phyloP scores from a whole-genome alignment of 768 basidiomycete genomes.

The Leccinum variicolor region DNA sequence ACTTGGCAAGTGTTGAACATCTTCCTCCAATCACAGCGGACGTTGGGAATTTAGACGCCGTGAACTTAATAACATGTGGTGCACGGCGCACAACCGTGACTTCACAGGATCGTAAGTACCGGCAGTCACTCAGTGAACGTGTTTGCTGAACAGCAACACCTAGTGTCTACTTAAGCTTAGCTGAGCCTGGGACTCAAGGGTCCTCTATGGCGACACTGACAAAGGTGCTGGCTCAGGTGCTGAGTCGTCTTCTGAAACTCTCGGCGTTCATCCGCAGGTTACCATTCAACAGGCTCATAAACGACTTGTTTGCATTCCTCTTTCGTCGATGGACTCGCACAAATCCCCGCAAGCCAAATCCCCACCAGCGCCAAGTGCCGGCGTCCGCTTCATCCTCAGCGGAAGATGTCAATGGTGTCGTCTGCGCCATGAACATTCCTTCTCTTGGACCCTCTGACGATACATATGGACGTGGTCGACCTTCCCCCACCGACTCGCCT shows the following conservation, averaged over 20 bases:
- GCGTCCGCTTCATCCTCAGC: neutral
- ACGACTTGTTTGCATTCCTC: constrained; percentile 1
- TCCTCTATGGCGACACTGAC: neutral
- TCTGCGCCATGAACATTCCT: constrained; percentile 19
- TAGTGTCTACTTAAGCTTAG: no score
- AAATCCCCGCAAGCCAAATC: neutral
- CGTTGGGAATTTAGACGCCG: no score
- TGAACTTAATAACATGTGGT: no score
- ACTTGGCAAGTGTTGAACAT: no score
- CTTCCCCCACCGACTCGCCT: constrained; percentile 13
- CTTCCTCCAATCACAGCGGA: no score
- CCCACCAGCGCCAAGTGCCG: neutral
- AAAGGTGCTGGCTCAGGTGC: neutral
- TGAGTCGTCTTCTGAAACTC: constrained; percentile 4
- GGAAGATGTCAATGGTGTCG: neutral
- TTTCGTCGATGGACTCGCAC: constrained; percentile 1
- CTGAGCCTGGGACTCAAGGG: neutral
- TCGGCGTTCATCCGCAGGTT: neutral
- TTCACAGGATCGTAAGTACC: no score
- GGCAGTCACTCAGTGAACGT: no score
- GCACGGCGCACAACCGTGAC: no score
- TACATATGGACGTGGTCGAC: neutral
- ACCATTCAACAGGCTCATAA: neutral
- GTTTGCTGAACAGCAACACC: no score
- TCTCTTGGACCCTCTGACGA: neutral